Percentiles rank a stretch among this genome's conserved stretches.
Evolutionary conservation across 139 green algal genomes (phyloP).

Genomic region (Desmodesmus armatus): DNA sequence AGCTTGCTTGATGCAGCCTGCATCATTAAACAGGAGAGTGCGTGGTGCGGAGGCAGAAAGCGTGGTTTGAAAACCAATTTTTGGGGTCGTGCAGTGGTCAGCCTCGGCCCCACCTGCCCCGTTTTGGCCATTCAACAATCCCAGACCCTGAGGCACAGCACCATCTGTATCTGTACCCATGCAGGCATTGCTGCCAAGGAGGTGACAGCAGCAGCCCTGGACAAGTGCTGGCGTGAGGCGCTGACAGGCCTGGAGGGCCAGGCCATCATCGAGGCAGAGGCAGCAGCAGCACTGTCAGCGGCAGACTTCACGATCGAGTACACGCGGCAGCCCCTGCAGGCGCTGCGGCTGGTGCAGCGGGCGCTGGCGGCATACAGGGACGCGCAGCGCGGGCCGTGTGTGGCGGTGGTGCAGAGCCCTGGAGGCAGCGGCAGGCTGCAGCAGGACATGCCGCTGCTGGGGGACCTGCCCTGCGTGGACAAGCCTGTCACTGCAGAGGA

Average conservation of each 20-base stretch:
- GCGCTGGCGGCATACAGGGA: constrained; percentile 63
- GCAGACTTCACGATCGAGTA: constrained; percentile 73
- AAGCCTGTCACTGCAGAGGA: constrained; percentile 64
- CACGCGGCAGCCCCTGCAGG: constrained; percentile 62
- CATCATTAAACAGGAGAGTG: too few species aligned
- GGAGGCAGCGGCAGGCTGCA: constrained; percentile 49
- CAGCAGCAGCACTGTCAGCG: constrained; percentile 34
- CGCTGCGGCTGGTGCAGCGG: constrained; percentile 63
- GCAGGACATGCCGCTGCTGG: constrained; percentile 71
- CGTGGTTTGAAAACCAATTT: too few species aligned
- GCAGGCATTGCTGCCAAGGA: constrained; percentile 49
- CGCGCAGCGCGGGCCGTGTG: constrained; percentile 55
- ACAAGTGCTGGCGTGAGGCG: constrained; percentile 73
- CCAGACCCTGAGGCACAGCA: too few species aligned
- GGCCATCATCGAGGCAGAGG: neutral
- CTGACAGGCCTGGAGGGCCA: constrained; percentile 14
- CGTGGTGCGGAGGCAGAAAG: too few species aligned
- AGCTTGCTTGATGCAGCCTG: too few species aligned
- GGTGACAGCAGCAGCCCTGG: constrained; percentile 56
- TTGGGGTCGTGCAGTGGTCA: too few species aligned
- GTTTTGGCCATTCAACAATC: too few species aligned
- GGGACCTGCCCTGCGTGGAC: constrained; percentile 73
- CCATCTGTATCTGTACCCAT: constrained; percentile 66
- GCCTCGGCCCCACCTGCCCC: too few species aligned
- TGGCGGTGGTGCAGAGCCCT: constrained; percentile 58